These are phyloP conservation scores for Scleroderma bovista DNA, from an alignment of 768 basidiomycete species.

Conservation along the genomic window DNA sequence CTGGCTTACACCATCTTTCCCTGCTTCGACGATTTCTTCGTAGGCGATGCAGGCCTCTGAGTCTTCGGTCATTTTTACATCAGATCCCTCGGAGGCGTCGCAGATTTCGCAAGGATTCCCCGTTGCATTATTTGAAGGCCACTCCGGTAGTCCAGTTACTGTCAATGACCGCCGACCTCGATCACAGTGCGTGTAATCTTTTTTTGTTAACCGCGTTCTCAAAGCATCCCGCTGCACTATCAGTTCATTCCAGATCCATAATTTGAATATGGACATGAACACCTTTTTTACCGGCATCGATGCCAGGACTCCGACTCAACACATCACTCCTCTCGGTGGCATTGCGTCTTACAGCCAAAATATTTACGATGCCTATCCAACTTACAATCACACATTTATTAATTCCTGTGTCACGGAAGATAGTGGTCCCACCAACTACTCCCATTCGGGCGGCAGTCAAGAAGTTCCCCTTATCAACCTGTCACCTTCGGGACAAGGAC, in stretches of 20 bases:
- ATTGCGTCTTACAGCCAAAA: background rate
- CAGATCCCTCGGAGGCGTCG: no score
- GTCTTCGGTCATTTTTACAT: no score
- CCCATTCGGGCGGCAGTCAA: background rate
- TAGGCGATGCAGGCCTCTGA: no score
- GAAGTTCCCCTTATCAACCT: background rate
- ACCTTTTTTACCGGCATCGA: no score
- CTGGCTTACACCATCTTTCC: background rate
- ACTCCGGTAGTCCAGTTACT: no score
- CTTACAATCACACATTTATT: background rate
- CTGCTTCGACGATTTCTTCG: background rate
- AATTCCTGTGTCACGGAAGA: background rate
- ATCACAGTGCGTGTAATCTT: background rate
- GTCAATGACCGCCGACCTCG: background rate
- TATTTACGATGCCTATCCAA: background rate
- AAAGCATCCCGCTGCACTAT: background rate
- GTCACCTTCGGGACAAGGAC: background rate
- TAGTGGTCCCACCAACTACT: background rate
- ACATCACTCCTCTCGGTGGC: background rate
- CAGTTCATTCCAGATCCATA: background rate
- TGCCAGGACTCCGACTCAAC: background rate
- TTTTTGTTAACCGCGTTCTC: background rate
- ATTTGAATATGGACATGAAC: background rate
- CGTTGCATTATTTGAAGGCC: no score
- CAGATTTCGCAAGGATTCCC: no score